Base-by-base conservation (phyloP, 2,329 filamentous ascomycete species). In the Coniochaeta sp. region DNA sequence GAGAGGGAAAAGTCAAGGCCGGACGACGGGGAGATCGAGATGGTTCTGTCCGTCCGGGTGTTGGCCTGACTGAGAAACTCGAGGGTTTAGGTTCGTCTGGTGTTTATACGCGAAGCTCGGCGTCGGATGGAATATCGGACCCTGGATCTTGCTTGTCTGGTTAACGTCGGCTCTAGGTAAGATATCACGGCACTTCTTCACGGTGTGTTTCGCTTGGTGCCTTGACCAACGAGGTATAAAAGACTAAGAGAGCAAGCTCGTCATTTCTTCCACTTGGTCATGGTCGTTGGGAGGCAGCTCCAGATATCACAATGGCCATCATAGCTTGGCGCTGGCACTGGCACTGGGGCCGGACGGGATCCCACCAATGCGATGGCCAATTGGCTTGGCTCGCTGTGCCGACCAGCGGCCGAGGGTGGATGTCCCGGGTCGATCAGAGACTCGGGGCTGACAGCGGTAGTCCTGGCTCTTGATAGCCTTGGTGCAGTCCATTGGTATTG, bases 401-500 rank as follows among this genome's bases (percentile, higher is more conserved):
- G 38, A 42, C 38, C 38, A 42, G 10, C 38, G 38, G 38, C 38
- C 38, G 38, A 42, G 38, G n/a, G 38, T 42, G 38, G 38, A n/a
- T 22, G 38, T 42, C 38, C n/a, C 38, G 38, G 38, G 20, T 42
- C 22, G 38, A 42, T 3, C 38, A 42, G 10, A 26, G 5, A n/a
- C 38, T 30, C 27, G 27, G 27, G 27, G 12, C 27, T 26, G n/a
- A 42, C 38, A 22, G n/a, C n/a, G n/a, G n/a, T n/a, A n/a, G n/a
- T n/a, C n/a, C n/a, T n/a, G n/a, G n/a, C n/a, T n/a, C n/a, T n/a
- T n/a, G n/a, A n/a, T n/a, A n/a, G n/a, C n/a, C n/a, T n/a, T n/a
- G n/a, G n/a, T n/a, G n/a, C n/a, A n/a, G n/a, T n/a, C n/a, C 38
- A 14, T 6, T 42, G 38, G 10, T 26, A 42, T 42, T 26, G 22